Percentiles rank a stretch among this genome's conserved stretches.
phyloP scores from a whole-genome alignment of 257 asterid species.

The Rehmannia glutinosa region DNA sequence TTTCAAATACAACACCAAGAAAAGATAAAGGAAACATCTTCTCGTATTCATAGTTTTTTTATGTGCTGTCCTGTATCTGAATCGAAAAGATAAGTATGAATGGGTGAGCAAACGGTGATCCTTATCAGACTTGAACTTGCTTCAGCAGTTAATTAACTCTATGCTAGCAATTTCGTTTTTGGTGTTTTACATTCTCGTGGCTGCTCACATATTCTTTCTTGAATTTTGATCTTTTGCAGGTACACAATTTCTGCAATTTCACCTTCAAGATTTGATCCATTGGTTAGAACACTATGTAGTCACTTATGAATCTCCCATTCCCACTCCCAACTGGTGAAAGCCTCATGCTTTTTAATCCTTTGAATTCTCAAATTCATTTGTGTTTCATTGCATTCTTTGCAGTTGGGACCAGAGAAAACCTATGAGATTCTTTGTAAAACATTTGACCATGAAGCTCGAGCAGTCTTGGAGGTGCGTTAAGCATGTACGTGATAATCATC shows the following conservation, averaged over 20 bases:
- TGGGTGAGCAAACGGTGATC: too few species aligned
- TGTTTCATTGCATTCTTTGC: constrained; percentile 17
- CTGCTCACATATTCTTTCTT: constrained; percentile 19
- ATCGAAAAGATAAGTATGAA: too few species aligned
- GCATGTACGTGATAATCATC: background rate
- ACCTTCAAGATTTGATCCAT: constrained; percentile 68
- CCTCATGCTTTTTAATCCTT: background rate
- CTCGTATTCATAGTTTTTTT: too few species aligned
- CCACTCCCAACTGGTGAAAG: background rate
- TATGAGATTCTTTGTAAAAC: constrained; percentile 81
- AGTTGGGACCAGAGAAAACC: constrained; percentile 55
- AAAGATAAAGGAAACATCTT: too few species aligned
- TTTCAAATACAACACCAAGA: too few species aligned
- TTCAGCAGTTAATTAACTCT: too few species aligned
- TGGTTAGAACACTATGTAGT: constrained; percentile 46
- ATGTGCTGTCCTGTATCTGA: too few species aligned
- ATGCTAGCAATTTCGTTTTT: too few species aligned
- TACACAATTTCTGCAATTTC: constrained; percentile 69
- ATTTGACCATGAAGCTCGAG: constrained; percentile 55
- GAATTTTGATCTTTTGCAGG: constrained; percentile 39
- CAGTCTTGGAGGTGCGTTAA: constrained; percentile 39
- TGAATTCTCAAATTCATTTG: background rate
- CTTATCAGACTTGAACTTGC: too few species aligned
- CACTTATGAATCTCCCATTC: background rate
- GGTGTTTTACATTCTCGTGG: background rate